These are phyloP conservation scores for Lithohypha guttulata DNA, from an alignment of 2,329 filamentous ascomycete species.

Conservation along the genomic window DNA sequence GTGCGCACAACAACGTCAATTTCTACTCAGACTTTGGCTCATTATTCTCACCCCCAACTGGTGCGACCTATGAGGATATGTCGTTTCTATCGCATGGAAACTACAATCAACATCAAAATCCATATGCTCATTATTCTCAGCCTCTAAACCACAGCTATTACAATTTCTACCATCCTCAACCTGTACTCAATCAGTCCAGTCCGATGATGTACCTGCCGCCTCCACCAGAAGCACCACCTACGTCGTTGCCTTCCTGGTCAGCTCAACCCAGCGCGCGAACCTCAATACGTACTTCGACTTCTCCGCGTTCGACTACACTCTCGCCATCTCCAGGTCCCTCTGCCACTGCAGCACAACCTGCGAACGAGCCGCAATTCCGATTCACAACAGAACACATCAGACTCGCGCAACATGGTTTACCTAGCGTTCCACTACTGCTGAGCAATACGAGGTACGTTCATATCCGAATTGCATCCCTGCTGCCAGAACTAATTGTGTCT, in stretches of 20 bases:
- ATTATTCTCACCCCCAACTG: slow-evolving; percentile 3
- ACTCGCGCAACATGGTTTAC: too few relatives aligned
- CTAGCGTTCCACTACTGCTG: too few relatives aligned
- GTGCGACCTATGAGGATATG: too few relatives aligned
- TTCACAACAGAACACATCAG: too few relatives aligned
- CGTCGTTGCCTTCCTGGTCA: not conserved
- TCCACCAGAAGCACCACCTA: not conserved
- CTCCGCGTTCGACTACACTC: not conserved
- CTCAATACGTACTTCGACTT: not conserved
- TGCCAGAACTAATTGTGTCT: too few relatives aligned
- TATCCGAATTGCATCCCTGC: too few relatives aligned
- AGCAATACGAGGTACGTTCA: too few relatives aligned
- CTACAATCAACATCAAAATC: slow-evolving; percentile 1
- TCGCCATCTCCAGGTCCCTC: not conserved
- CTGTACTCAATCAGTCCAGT: too few relatives aligned
- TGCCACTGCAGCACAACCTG: not conserved
- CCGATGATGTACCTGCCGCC: not conserved
- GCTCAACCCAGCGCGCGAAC: not conserved
- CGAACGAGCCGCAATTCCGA: not conserved
- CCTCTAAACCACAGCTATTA: not conserved
- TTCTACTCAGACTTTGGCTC: not conserved
- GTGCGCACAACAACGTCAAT: too few relatives aligned
- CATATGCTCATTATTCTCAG: not conserved
- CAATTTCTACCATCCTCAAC: too few relatives aligned
- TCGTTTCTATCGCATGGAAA: not conserved